A percentile compares a stretch with the other conserved stretches of the same genome.
phyloP scores from a whole-genome alignment of 768 basidiomycete species.

The Royoungia palumana region DNA sequence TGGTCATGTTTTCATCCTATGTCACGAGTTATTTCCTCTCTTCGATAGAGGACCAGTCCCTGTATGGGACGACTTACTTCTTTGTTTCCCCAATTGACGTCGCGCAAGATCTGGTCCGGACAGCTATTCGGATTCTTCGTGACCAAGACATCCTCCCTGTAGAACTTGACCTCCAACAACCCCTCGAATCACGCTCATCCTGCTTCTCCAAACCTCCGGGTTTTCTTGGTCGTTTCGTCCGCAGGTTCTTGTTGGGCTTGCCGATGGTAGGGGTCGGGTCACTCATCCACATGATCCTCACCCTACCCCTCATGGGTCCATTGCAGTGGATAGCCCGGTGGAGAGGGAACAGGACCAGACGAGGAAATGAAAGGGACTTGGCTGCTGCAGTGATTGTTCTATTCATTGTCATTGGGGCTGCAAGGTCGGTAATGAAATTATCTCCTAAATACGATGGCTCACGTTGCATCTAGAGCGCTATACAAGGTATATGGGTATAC shows the following conservation, averaged over 20 bases:
- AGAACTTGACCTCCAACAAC: slow-evolving; percentile 16
- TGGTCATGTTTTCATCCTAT: slow-evolving; percentile 69
- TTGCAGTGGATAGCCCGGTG: slow-evolving; percentile 69
- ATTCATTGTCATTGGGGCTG: slow-evolving; percentile 58
- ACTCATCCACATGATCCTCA: slow-evolving; percentile 66
- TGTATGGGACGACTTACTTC: slow-evolving; percentile 35
- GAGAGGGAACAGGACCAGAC: slow-evolving; percentile 49
- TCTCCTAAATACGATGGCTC: slow-evolving; percentile 5
- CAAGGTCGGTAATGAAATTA: slow-evolving; percentile 44
- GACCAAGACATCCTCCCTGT: slow-evolving; percentile 48
- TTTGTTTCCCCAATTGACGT: slow-evolving; percentile 54
- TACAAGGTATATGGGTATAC: slow-evolving; percentile 68
- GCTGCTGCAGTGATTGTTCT: slow-evolving; percentile 62
- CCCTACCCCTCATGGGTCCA: slow-evolving; percentile 61
- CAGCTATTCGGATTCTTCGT: slow-evolving; percentile 58
- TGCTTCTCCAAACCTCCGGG: slow-evolving; percentile 37
- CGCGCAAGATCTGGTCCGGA: slow-evolving; percentile 57
- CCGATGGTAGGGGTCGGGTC: slow-evolving; percentile 78
- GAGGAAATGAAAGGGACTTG: slow-evolving; percentile 57
- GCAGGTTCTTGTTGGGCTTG: slow-evolving; percentile 72
- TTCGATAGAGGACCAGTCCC: slow-evolving; percentile 53
- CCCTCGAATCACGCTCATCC: slow-evolving; percentile 16
- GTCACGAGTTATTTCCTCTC: slow-evolving; percentile 65
- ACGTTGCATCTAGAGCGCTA: slow-evolving; percentile 49
- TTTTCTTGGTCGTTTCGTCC: slow-evolving; percentile 53